A percentile compares a stretch with the other conserved stretches of the same genome.
phyloP scores from a whole-genome alignment of 495 filamentous ascomycete species.

The Aspergillus incahuasiensis region DNA sequence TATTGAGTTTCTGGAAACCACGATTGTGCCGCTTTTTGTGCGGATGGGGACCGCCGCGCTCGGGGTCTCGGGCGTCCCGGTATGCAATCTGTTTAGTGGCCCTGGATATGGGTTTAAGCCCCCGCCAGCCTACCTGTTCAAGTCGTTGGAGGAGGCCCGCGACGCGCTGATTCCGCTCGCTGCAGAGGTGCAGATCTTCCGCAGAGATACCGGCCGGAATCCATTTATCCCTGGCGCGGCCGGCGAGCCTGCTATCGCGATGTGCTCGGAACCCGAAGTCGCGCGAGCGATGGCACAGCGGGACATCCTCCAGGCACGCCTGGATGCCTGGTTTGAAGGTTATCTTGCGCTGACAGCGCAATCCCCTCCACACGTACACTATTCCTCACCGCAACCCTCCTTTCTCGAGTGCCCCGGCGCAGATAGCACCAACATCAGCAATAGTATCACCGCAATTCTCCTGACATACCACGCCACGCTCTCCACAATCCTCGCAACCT shows the following conservation, averaged over 20 bases:
- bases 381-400: too few relatives aligned
- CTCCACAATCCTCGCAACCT: conserved; percentile 11
- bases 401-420: too few relatives aligned
- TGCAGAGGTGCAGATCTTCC: conserved; percentile 20
- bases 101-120: background rate
- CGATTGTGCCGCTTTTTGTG: conserved; percentile 36
- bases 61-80: conserved; percentile 14
- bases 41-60: conserved; percentile 22
- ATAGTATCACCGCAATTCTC: background rate
- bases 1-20: conserved; percentile 23
- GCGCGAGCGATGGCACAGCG: conserved; percentile 9
- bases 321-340: background rate
- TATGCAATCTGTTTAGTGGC: conserved; percentile 14
- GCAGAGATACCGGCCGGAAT: conserved; percentile 12
- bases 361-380: too few relatives aligned
- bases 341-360: background rate
- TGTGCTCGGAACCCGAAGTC: background rate
- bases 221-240: background rate
- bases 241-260: background rate
- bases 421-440: too few relatives aligned
- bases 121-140: background rate
- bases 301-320: conserved; percentile 1
- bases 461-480: background rate
- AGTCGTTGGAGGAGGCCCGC: conserved; percentile 18
- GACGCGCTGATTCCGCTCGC: conserved; percentile 11